Evolutionary conservation across 345 rosid species (phyloP), one percentile per base, ranked within the genome.

Genomic region (Ceriops zippeliana): DNA sequence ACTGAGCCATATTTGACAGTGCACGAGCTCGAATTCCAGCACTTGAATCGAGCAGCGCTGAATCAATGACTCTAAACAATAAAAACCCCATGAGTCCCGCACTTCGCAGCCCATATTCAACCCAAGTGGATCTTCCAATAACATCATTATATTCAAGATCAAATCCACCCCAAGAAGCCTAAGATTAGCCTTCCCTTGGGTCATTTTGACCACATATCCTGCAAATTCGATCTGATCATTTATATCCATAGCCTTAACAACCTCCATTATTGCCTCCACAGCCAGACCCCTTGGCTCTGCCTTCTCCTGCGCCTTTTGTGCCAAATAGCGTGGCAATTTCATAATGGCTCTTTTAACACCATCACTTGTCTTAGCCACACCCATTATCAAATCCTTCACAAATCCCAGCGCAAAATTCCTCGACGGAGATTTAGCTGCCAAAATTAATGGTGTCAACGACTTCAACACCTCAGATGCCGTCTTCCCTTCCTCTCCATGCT

Each of bases 111-210:
- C 79, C 54, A 52, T 70, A 69, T 61, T 67, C 65, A 71, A 61
- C 30, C 82, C 83, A 15, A 86, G 75, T 3, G 89, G 81, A 73
- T 86, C 86, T 67, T 76, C 80, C 73, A 87, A 52, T 3, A 74
- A 63, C 72, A 77, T 85, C 75, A 91, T 75, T 73, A 91, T 69
- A 70, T 78, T 58, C 37, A 84, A 77, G 35, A 91, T 81, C 80
- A 93, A 89, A 81, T 91, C 96, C 72, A 91, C 96, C n/a, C 83
- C 93, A 68, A 93, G 70, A 13, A 91, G 72, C 70, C 97, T 85
- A 38, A 91, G 78, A 78, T 73, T 89, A 62, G 83, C 77, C 79
- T 83, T 91, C 60, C 97, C 96, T 75, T 79, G 83, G 27, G 83
- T 70, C 95, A 93, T 81, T 84, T 80, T 91, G 70, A 89, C 71